Conservation (phyloP, 305 asterid genomes). For the Solanum aculeatissimum region DNA sequence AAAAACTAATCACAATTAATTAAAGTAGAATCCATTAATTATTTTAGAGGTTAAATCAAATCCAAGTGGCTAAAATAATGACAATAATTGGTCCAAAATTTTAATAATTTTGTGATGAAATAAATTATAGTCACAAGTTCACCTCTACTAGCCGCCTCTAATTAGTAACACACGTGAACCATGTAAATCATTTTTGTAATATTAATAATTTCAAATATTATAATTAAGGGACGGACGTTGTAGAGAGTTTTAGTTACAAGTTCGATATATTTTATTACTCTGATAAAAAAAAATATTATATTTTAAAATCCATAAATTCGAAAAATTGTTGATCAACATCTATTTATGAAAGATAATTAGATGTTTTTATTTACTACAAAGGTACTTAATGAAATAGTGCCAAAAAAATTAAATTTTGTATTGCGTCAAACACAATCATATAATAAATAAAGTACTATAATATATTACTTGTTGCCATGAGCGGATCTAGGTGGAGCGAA, state of each 20-base stretch:
- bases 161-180: not conserved
- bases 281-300: too few relatives aligned
- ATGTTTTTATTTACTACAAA: not conserved
- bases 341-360: not conserved
- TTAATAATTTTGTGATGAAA: not conserved
- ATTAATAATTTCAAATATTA: too few relatives aligned
- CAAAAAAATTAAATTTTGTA: not conserved
- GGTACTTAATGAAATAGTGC: not conserved
- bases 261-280: too few relatives aligned
- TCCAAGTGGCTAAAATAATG: not conserved
- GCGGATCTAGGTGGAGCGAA: not conserved
- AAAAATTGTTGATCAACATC: not conserved
- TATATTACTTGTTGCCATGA: not conserved
- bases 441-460: not conserved
- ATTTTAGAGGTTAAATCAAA: not conserved
- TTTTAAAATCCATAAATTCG: too few relatives aligned
- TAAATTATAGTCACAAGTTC: not conserved
- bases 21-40: not conserved
- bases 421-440: not conserved
- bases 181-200: not conserved
- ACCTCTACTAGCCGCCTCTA: not conserved
- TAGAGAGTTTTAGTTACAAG: not conserved
- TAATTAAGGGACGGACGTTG: too few relatives aligned
- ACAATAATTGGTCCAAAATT: not conserved
- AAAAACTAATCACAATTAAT: not conserved